Percentiles rank a stretch among this genome's conserved stretches.
These are phyloP conservation scores for Vanderwaltozyma verrucispora DNA, from an alignment of 805 yeast species.

Conservation along the genomic window DNA sequence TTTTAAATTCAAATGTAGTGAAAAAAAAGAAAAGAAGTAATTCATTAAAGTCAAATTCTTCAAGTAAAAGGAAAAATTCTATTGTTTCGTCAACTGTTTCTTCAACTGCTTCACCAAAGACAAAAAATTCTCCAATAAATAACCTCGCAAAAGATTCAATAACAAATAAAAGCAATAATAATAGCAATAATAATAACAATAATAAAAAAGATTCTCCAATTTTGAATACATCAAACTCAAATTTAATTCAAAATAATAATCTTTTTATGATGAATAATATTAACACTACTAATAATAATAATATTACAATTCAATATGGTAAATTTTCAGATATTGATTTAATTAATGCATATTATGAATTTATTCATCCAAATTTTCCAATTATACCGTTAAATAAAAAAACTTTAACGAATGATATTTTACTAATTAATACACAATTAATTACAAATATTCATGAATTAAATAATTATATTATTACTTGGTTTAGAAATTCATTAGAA, in stretches of 20 bases:
- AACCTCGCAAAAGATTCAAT: no score
- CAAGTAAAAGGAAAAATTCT: not conserved
- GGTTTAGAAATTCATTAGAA: constrained; percentile 28
- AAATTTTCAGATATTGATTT: constrained; percentile 28
- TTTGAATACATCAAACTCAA: not conserved
- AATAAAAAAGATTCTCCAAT: not conserved
- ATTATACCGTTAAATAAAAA: constrained; percentile 30
- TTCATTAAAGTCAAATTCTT: constrained; percentile 3
- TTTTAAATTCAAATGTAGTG: not conserved
- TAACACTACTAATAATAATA: not conserved
- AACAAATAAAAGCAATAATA: not conserved
- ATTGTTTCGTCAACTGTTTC: not conserved
- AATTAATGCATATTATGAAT: constrained; percentile 39
- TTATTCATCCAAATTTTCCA: constrained; percentile 33
- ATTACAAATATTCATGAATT: constrained; percentile 23
- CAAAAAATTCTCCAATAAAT: not conserved
- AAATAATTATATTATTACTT: constrained; percentile 23
- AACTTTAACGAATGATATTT: constrained; percentile 23
- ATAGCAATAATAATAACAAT: not conserved
- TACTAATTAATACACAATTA: constrained; percentile 25
- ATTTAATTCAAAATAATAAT: not conserved
- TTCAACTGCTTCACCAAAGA: constrained; percentile 2
- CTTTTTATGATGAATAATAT: no score
- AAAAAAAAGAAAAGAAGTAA: constrained; percentile 3
- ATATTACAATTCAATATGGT: constrained; percentile 13